Evolutionary conservation across 495 filamentous ascomycete genomes (phyloP).

Genomic region (Terfezia boudieri): DNA sequence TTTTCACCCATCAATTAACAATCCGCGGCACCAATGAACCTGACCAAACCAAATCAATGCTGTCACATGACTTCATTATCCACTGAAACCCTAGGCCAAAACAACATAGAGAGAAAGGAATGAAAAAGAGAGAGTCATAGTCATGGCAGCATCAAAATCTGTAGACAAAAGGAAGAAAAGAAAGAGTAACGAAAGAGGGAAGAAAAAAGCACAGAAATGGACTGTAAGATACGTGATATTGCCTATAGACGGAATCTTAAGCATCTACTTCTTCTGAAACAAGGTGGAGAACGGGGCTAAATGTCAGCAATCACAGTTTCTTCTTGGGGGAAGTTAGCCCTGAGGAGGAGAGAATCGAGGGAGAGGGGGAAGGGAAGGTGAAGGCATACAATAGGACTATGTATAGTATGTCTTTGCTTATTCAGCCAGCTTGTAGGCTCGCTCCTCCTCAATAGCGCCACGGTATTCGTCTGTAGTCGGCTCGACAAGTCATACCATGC

Average conservation of each 20-base stretch:
- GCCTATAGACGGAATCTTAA: no score
- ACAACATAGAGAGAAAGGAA: not conserved
- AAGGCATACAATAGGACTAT: conserved; percentile 17
- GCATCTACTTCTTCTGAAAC: no score
- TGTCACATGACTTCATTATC: no score
- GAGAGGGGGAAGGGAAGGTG: not conserved
- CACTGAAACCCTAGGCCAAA: not conserved
- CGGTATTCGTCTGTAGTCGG: conserved; percentile 70
- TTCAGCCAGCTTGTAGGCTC: conserved; percentile 80
- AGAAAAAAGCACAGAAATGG: no score
- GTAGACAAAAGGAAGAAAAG: not conserved
- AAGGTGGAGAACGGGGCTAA: no score
- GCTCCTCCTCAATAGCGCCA: conserved; percentile 47
- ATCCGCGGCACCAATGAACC: no score
- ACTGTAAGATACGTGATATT: no score
- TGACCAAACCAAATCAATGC: no score
- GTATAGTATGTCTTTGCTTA: conserved; percentile 59
- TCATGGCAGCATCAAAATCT: conserved; percentile 3
- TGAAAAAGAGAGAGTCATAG: not conserved
- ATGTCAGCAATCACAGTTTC: no score
- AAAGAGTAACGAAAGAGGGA: not conserved
- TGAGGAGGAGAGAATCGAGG: not conserved
- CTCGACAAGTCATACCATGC: conserved; percentile 82
- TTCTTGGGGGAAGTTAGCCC: conserved; percentile 1
- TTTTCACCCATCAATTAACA: no score